Evolutionary conservation across 2,329 filamentous ascomycete genomes (phyloP), one percentile per base, ranked within the genome.

Genomic region (Trichoderma cornu-damae): DNA sequence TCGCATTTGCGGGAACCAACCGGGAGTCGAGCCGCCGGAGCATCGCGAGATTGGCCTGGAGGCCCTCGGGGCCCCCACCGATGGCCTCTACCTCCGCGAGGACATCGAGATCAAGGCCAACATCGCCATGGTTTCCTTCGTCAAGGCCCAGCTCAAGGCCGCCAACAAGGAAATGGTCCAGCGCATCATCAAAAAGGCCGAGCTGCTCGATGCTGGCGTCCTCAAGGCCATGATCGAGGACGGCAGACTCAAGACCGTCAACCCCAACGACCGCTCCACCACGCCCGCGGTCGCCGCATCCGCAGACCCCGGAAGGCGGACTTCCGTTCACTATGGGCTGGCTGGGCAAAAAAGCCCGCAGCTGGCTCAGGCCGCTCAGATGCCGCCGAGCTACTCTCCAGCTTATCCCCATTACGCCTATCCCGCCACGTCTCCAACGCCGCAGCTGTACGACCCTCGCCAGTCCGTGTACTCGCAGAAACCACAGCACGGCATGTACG

Each of bases 51-150:
- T 88, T 47, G 86, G 85, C 4, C 69, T 81, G 14, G 73, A 75
- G n/a, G 67, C 68, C 30, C 77, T 87, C 0, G 83, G 83, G 43
- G 82, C 79, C 0, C 86, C 86, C 0, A 72, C 75, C 22, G 83
- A 88, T 58, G 86, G 86, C 0, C 70, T 89, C 3, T 89, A 88
- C 64, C 73, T 89, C 59, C 79, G 84, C 57, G 85, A 88, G 64
- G 86, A 89, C 61, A 85, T 88, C 38, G 85, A 88, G 68, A 85
- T 89, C 70, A 80, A 79, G 64, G 86, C 84, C 75, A 88, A 87
- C 66, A 73, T 88, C 53, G 79, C 84, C 59, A 77, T 87, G 70
- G 77, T 85, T 58, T 67, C 76, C 47, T 87, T 87, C 59, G 85
- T 88, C 62, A 87, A 86, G 74, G 77, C 80, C 58, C 83, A 88